A percentile compares a stretch with the other conserved stretches of the same genome.
These are phyloP conservation scores for Endocarpon pusillum DNA, from an alignment of 495 filamentous ascomycete genomes.

Conservation along the genomic window DNA sequence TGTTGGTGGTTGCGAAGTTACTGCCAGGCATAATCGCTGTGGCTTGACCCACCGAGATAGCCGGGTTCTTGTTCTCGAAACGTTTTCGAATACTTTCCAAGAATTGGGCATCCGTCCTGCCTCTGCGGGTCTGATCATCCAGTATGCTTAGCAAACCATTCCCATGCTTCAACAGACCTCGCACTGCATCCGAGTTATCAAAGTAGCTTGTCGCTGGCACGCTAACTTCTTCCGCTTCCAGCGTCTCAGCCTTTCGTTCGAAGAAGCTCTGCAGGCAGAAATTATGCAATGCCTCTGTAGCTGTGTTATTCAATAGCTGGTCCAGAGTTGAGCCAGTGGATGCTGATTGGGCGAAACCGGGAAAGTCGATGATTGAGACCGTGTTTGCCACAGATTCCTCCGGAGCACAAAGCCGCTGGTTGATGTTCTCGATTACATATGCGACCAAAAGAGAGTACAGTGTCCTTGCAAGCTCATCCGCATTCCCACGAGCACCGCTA, in stretches of 20 bases:
- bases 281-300: constrained; percentile 79
- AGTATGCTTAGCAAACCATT: constrained; percentile 88
- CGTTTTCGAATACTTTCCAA: constrained; percentile 78
- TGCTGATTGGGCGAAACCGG: constrained; percentile 71
- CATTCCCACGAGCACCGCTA: constrained; percentile 71
- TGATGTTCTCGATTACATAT: constrained; percentile 81
- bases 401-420: constrained; percentile 71
- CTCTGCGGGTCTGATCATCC: constrained; percentile 83
- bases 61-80: constrained; percentile 85
- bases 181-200: constrained; percentile 88
- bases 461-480: constrained; percentile 82
- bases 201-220: constrained; percentile 90
- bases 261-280: constrained; percentile 92
- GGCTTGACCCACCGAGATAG: constrained; percentile 56
- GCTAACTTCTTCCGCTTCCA: constrained; percentile 80
- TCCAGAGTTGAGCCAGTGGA: constrained; percentile 76
- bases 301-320: constrained; percentile 87
- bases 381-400: constrained; percentile 87
- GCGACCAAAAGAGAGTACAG: constrained; percentile 92
- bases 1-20: constrained; percentile 67
- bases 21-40: constrained; percentile 55
- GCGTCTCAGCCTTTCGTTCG: constrained; percentile 72
- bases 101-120: constrained; percentile 74
- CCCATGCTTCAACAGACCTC: constrained; percentile 72
- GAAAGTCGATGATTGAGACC: constrained; percentile 88